phyloP scores from a whole-genome alignment of 1,284 basidiomycete genomes.

The Marasmius sp. region DNA sequence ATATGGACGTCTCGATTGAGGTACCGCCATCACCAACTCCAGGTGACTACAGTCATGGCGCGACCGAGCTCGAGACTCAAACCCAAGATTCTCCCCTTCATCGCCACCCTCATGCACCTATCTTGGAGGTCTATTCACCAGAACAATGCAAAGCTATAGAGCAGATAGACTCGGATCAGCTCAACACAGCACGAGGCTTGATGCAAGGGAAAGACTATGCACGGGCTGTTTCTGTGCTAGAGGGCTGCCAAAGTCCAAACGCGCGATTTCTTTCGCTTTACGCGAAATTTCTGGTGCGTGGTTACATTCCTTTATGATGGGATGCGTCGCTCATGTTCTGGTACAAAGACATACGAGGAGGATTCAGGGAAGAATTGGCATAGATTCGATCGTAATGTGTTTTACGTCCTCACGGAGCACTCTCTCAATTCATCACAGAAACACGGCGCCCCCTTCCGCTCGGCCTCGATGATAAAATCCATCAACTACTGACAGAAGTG shows the following conservation, averaged over 20 bases:
- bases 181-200: slow-evolving; percentile 1
- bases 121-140: neutral
- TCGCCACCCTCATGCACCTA: slow-evolving; percentile 10
- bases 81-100: neutral
- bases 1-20: neutral
- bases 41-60: neutral
- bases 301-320: neutral
- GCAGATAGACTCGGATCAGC: slow-evolving; percentile 1
- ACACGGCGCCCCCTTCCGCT: slow-evolving; percentile 7
- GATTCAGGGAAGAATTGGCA: slow-evolving; percentile 11
- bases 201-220: slow-evolving; percentile 9
- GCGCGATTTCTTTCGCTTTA: slow-evolving; percentile 7
- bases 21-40: slow-evolving; percentile 1
- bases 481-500: slow-evolving; percentile 2
- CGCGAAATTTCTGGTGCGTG: slow-evolving; percentile 1
- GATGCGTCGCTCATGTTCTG: neutral
- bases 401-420: neutral
- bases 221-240: slow-evolving; percentile 1
- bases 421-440: neutral
- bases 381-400: slow-evolving; percentile 5
- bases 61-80: slow-evolving; percentile 1
- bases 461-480: slow-evolving; percentile 1
- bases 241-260: slow-evolving; percentile 4
- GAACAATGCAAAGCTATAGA: neutral
- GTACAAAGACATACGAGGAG: slow-evolving; percentile 5